Conservation (phyloP, 2,329 filamentous ascomycete species). For the Ceratocystis huliohia region DNA sequence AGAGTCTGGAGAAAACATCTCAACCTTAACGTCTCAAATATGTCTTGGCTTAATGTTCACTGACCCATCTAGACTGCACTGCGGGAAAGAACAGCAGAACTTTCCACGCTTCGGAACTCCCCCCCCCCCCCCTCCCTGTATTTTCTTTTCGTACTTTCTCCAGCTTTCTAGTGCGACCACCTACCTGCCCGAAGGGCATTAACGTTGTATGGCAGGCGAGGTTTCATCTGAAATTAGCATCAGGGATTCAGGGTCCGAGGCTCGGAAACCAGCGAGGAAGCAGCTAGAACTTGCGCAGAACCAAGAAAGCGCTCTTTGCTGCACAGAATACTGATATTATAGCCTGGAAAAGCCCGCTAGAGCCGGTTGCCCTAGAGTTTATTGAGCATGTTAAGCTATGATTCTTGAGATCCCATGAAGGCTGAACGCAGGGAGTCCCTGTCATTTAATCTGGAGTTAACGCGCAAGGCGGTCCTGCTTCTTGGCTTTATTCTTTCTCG, state of each 20-base stretch:
- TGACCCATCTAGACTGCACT: neutral
- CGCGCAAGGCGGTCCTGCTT: neutral
- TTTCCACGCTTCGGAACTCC: too few species aligned
- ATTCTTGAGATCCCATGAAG: neutral
- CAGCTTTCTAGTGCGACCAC: neutral
- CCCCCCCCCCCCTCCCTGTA: too few species aligned
- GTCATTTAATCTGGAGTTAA: neutral
- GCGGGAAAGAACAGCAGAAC: too few species aligned
- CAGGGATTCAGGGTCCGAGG: neutral
- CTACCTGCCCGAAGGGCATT: neutral
- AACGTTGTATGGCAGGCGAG: neutral
- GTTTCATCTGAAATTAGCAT: conserved; percentile 12
- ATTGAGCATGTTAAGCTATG: neutral
- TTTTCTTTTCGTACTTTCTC: neutral
- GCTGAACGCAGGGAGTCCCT: neutral
- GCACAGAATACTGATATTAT: neutral
- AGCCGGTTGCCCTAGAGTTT: neutral
- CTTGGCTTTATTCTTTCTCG: neutral
- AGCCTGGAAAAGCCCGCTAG: neutral
- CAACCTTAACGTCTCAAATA: conserved; percentile 1
- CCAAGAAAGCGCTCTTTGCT: neutral
- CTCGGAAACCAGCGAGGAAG: neutral
- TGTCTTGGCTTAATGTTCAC: neutral
- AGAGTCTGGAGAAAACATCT: neutral
- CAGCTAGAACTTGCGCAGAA: neutral